Conservation (phyloP, 1,139 yeast genomes). For the Pichia inconspicua region DNA sequence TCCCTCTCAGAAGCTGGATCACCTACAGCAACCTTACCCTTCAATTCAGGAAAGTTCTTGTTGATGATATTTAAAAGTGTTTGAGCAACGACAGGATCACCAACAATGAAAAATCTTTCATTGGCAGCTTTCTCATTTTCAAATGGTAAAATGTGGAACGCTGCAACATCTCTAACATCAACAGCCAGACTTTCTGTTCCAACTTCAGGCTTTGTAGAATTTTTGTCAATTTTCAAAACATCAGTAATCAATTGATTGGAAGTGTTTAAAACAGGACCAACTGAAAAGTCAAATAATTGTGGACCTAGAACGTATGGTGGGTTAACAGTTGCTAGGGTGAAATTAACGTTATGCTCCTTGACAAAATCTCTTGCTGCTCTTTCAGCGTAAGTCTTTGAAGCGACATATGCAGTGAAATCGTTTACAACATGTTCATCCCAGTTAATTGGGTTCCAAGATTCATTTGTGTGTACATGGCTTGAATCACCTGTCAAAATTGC, state of each 20-base stretch:
- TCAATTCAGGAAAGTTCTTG: constrained; percentile 32
- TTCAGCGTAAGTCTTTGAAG: constrained; percentile 47
- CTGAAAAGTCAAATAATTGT: constrained; percentile 31
- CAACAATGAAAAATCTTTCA: constrained; percentile 35
- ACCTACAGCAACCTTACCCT: constrained; percentile 34
- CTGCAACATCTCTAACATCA: constrained; percentile 40
- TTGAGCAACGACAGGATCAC: constrained; percentile 33
- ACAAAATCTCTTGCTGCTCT: constrained; percentile 48
- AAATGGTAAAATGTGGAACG: constrained; percentile 34
- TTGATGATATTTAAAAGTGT: constrained; percentile 32
- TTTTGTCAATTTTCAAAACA: constrained; percentile 24
- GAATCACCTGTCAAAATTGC: constrained; percentile 28
- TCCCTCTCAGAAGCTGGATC: constrained; percentile 24
- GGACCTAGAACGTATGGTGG: constrained; percentile 47
- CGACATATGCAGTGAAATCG: constrained; percentile 35
- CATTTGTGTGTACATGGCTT: constrained; percentile 24
- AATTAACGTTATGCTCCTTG: constrained; percentile 31
- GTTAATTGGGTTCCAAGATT: constrained; percentile 35
- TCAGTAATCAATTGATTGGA: constrained; percentile 32
- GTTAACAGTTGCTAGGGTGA: constrained; percentile 37
- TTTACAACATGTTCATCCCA: constrained; percentile 27
- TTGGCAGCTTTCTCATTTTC: constrained; percentile 29
- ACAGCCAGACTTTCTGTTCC: constrained; percentile 26
- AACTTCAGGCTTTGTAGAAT: constrained; percentile 16
- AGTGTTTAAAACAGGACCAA: constrained; percentile 27